Conservation (phyloP, 176 grass and related monocot genomes). For the maize (Zea mays) region DNA sequence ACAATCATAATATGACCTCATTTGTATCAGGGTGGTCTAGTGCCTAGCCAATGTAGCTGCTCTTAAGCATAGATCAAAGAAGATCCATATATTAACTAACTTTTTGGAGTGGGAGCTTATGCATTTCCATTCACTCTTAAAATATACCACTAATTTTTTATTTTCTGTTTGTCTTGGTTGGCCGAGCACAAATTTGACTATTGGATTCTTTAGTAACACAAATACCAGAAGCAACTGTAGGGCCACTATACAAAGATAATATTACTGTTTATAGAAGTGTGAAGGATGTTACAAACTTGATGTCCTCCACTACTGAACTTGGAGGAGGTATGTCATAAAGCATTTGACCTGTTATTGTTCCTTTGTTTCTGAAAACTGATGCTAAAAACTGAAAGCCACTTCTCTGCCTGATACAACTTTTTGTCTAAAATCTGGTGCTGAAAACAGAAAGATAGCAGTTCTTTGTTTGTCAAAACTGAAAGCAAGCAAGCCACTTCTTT, state of each 20-base stretch:
- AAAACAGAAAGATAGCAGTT: too few relatives aligned
- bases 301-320: constrained; percentile 54
- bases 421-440: too few relatives aligned
- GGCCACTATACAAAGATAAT: neutral
- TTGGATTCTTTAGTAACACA: neutral
- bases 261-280: constrained; percentile 54
- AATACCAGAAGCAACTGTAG: neutral
- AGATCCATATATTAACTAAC: neutral
- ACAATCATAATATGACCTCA: too few relatives aligned
- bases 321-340: constrained; percentile 53
- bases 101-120: neutral
- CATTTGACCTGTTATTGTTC: neutral
- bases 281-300: constrained; percentile 59
- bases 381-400: too few relatives aligned
- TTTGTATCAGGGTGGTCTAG: constrained; percentile 5
- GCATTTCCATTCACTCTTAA: constrained; percentile 9
- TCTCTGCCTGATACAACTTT: too few relatives aligned
- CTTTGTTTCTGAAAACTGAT: constrained; percentile 34
- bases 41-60: neutral
- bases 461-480: too few relatives aligned
- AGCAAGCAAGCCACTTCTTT: too few relatives aligned
- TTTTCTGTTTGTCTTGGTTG: too few relatives aligned
- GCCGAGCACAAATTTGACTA: neutral
- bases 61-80: neutral
- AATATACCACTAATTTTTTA: neutral